Conservation (phyloP, 345 rosid species). For the Rhizophora apiculata region DNA sequence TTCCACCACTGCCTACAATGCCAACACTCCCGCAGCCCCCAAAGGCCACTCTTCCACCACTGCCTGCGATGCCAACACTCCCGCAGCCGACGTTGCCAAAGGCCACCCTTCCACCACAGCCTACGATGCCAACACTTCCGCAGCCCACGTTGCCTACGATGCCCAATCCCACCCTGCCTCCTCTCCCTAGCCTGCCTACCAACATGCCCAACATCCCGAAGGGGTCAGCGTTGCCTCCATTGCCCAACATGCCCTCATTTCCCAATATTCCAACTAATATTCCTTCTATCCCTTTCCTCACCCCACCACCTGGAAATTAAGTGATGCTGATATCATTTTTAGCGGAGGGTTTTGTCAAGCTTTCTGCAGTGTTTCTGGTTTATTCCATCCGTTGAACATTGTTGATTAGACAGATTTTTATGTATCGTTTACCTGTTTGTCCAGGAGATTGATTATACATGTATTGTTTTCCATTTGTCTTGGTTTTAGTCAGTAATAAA, state of each 20-base stretch:
- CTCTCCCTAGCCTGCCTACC: neutral
- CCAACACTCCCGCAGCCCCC: neutral
- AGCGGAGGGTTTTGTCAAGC: no score
- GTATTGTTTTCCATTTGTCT: no score
- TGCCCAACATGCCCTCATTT: conserved; percentile 16
- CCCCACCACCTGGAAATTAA: conserved; percentile 18
- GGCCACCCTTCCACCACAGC: neutral
- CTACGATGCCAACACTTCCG: neutral
- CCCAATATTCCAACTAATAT: neutral
- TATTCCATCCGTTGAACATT: no score
- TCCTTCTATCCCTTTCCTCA: conserved; percentile 4
- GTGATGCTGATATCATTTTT: neutral
- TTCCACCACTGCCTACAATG: neutral
- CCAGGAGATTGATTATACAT: no score
- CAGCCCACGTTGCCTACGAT: neutral
- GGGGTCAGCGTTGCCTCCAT: conserved; percentile 13
- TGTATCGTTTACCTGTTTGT: no score
- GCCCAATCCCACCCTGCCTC: neutral
- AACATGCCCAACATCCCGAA: neutral
- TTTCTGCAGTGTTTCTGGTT: no score
- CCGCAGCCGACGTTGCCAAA: neutral
- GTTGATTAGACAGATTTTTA: no score
- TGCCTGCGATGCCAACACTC: no score
- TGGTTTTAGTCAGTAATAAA: no score
- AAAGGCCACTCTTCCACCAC: neutral